Percentiles rank a stretch among this genome's conserved stretches.
Evolutionary conservation across 805 yeast genomes (phyloP).

Genomic region (Metschnikowia picachoensis): DNA sequence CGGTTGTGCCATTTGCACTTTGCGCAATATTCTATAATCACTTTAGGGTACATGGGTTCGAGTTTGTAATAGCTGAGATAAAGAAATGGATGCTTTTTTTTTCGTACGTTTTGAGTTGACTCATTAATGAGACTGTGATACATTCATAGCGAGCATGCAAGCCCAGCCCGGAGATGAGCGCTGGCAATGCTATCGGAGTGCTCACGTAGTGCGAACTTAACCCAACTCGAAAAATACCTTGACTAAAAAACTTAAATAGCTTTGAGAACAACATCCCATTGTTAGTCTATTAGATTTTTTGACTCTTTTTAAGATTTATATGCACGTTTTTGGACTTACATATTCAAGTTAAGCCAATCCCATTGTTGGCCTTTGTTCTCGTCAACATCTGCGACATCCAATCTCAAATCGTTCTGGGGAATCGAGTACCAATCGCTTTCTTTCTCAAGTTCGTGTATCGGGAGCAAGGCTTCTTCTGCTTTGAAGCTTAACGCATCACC

Average conservation of each 20-base stretch:
- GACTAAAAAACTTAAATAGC: too few species aligned
- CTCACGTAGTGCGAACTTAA: too few species aligned
- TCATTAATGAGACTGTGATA: background rate
- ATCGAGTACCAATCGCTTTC: slow-evolving; percentile 19
- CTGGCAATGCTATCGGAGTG: too few species aligned
- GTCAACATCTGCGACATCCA: slow-evolving; percentile 10
- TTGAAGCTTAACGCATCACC: background rate
- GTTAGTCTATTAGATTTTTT: too few species aligned
- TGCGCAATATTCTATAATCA: slow-evolving; percentile 72
- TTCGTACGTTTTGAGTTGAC: background rate
- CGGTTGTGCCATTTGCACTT: slow-evolving; percentile 86
- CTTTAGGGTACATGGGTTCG: slow-evolving; percentile 42
- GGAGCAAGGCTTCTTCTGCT: slow-evolving; percentile 9
- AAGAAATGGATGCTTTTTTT: background rate
- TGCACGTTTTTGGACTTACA: slow-evolving; percentile 18
- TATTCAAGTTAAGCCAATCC: slow-evolving; percentile 47
- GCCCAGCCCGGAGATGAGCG: too few species aligned
- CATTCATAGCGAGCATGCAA: background rate
- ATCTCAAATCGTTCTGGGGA: slow-evolving; percentile 13
- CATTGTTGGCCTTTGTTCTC: slow-evolving; percentile 28
- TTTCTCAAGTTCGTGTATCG: slow-evolving; percentile 11
- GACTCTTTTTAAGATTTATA: too few species aligned
- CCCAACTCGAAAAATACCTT: too few species aligned
- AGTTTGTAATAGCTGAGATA: background rate
- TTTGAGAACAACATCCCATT: too few species aligned